Percentiles rank a stretch among this genome's conserved stretches.
phyloP scores from a whole-genome alignment of 805 yeast genomes.

The Barnettozyma siamensis region DNA sequence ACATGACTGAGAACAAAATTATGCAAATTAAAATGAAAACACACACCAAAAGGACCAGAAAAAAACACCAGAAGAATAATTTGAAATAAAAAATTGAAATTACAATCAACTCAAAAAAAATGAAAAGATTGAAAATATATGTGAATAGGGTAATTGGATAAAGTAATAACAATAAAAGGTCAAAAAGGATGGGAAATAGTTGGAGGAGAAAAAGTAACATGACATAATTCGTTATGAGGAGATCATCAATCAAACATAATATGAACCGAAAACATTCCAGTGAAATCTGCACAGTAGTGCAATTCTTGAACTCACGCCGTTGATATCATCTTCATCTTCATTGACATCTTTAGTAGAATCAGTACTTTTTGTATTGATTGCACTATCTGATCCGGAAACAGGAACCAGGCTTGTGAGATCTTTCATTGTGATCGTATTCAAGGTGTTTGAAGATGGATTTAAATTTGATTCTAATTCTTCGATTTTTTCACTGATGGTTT shows the following conservation, averaged over 20 bases:
- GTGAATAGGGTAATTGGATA: no score
- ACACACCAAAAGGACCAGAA: no score
- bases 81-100: no score
- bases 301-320: slow-evolving; percentile 56
- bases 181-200: no score
- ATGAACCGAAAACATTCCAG: slow-evolving; percentile 75
- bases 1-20: no score
- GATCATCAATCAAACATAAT: slow-evolving; percentile 33
- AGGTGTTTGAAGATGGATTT: background rate
- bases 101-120: no score
- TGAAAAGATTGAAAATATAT: no score
- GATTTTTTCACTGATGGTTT: slow-evolving; percentile 37
- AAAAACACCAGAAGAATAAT: no score
- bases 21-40: no score
- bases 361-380: slow-evolving; percentile 11
- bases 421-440: background rate
- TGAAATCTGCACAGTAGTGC: slow-evolving; percentile 58
- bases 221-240: no score
- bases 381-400: slow-evolving; percentile 10
- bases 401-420: slow-evolving; percentile 5
- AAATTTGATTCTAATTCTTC: slow-evolving; percentile 19
- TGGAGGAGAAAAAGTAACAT: no score
- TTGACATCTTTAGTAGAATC: slow-evolving; percentile 15
- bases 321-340: slow-evolving; percentile 49
- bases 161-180: no score